Conservation (phyloP, 139 green algal species). For the Trebouxia sp. region DNA sequence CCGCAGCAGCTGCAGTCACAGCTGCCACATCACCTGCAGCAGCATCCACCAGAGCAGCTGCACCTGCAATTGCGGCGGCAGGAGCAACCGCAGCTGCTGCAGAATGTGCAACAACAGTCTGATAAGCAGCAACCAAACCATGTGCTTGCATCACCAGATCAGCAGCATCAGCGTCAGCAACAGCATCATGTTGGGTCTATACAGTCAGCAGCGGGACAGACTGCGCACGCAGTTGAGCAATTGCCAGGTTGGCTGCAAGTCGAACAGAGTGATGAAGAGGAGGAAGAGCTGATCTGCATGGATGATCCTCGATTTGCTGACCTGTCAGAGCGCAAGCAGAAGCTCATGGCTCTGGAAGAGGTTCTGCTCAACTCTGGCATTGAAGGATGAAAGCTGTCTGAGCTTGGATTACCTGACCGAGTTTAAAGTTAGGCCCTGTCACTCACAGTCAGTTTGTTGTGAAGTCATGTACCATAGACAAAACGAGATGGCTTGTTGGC, state of each 20-base stretch:
- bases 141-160: background rate
- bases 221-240: background rate
- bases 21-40: background rate
- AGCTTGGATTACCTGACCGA: too few species aligned
- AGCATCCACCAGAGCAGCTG: background rate
- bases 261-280: background rate
- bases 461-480: too few species aligned
- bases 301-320: constrained; percentile 1
- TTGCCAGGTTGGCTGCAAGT: background rate
- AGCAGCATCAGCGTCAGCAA: background rate
- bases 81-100: background rate
- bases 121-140: background rate
- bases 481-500: too few species aligned
- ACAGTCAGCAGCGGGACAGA: background rate
- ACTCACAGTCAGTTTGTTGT: too few species aligned
- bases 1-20: background rate
- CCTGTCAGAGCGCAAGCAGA: constrained; percentile 9
- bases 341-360: constrained; percentile 25
- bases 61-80: background rate
- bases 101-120: background rate
- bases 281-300: constrained; percentile 6
- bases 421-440: too few species aligned
- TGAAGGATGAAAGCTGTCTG: background rate
- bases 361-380: constrained; percentile 18
- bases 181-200: background rate